Percentiles rank a stretch among this genome's conserved stretches.
phyloP scores from a whole-genome alignment of 345 rosid species.

The Brassica juncea region DNA sequence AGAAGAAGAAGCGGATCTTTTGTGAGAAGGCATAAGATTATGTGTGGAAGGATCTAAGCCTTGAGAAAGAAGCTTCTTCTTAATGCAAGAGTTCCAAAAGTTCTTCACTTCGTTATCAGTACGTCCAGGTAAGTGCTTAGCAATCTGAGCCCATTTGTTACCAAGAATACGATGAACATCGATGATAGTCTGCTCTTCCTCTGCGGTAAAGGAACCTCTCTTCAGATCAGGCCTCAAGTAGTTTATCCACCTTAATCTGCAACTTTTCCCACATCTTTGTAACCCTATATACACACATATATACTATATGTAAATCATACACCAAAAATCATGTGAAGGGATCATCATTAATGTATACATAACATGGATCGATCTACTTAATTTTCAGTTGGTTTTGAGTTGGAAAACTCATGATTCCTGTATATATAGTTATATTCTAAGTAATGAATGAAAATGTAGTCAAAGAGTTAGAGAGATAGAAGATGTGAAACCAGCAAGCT shows the following conservation, averaged over 20 bases:
- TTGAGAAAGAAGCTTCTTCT: constrained; percentile 67
- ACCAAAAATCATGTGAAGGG: not conserved
- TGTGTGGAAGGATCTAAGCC: constrained; percentile 61
- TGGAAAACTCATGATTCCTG: not conserved
- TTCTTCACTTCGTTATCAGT: constrained; percentile 82
- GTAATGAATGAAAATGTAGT: not conserved
- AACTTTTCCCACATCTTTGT: constrained; percentile 68
- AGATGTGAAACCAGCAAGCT: constrained; percentile 54
- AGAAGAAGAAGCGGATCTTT: constrained; percentile 27
- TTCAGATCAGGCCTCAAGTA: constrained; percentile 57
- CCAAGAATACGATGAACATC: constrained; percentile 66
- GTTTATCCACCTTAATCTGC: constrained; percentile 68
- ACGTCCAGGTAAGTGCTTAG: constrained; percentile 73
- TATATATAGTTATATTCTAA: not conserved
- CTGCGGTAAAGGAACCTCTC: constrained; percentile 53
- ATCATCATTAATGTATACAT: not conserved
- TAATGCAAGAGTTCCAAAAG: constrained; percentile 78
- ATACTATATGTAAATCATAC: not conserved
- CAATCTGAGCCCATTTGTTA: constrained; percentile 54
- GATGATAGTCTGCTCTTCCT: constrained; percentile 60
- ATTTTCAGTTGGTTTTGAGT: not conserved
- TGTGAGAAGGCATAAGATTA: constrained; percentile 45
- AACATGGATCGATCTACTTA: not conserved
- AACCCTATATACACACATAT: constrained; percentile 41
- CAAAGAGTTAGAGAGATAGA: not conserved